phyloP scores from a whole-genome alignment of 176 grass and related monocot genomes.

The Oryza punctata region DNA sequence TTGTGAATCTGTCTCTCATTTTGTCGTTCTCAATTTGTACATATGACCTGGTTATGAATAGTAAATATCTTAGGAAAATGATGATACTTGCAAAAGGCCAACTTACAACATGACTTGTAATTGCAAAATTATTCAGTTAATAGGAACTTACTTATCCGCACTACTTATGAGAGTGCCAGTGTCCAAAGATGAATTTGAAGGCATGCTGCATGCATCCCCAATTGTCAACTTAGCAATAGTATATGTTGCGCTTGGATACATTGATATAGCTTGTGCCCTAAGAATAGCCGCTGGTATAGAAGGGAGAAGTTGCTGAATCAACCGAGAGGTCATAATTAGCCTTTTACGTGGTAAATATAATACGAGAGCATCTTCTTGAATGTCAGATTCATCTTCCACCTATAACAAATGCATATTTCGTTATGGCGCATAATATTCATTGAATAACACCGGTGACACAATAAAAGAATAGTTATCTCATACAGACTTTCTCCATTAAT shows the following conservation, averaged over 20 bases:
- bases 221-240: slow-evolving; percentile 48
- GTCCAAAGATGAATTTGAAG: slow-evolving; percentile 32
- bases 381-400: slow-evolving; percentile 45
- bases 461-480: not conserved
- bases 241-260: slow-evolving; percentile 43
- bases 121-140: not conserved
- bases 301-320: slow-evolving; percentile 59
- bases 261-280: slow-evolving; percentile 37
- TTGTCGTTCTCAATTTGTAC: no score
- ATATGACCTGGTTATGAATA: no score
- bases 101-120: no score
- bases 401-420: slow-evolving; percentile 10
- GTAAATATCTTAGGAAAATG: no score
- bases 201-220: slow-evolving; percentile 51
- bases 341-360: slow-evolving; percentile 37
- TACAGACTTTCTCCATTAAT: slow-evolving; percentile 55
- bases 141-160: slow-evolving; percentile 41
- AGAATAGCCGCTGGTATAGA: slow-evolving; percentile 44
- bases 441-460: not conserved
- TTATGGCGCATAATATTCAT: not conserved
- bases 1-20: no score
- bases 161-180: slow-evolving; percentile 28
- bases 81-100: no score
- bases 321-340: slow-evolving; percentile 49
- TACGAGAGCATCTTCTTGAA: slow-evolving; percentile 39